phyloP scores from a whole-genome alignment of 1,284 basidiomycete genomes.

The Moniliella sp. region DNA sequence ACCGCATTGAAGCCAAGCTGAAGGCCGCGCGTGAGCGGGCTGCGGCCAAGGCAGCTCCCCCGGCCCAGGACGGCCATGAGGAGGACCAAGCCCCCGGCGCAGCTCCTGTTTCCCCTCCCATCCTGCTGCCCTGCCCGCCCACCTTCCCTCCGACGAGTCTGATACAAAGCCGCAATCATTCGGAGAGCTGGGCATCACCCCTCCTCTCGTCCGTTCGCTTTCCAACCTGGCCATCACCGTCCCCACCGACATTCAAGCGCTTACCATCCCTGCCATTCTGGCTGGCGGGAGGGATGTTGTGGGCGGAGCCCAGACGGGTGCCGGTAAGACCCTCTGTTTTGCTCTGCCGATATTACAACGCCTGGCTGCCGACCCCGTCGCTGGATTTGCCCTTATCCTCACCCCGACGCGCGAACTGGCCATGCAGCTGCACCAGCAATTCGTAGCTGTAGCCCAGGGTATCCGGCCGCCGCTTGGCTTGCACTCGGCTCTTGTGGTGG shows the following conservation, averaged over 20 bases:
- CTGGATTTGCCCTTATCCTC: slow-evolving; percentile 85
- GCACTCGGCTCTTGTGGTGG: slow-evolving; percentile 63
- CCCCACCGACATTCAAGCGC: slow-evolving; percentile 74
- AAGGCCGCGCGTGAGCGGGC: too few relatives aligned
- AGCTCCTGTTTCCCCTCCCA: too few relatives aligned
- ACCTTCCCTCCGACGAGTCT: too few relatives aligned
- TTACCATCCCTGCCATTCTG: slow-evolving; percentile 94
- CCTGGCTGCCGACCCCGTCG: slow-evolving; percentile 78
- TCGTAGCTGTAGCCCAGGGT: slow-evolving; percentile 64
- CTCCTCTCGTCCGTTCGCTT: slow-evolving; percentile 50
- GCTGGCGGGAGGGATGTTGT: slow-evolving; percentile 81
- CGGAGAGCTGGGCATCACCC: slow-evolving; percentile 50
- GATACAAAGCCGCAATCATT: too few relatives aligned
- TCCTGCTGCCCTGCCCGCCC: too few relatives aligned
- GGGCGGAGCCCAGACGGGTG: slow-evolving; percentile 94
- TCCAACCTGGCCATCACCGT: slow-evolving; percentile 58
- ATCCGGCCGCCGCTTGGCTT: slow-evolving; percentile 16
- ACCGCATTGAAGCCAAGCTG: too few relatives aligned
- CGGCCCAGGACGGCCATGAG: too few relatives aligned
- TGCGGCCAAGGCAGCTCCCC: too few relatives aligned
- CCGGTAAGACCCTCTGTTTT: slow-evolving; percentile 90
- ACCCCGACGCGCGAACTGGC: slow-evolving; percentile 78
- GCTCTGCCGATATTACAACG: slow-evolving; percentile 68
- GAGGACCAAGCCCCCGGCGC: too few relatives aligned
- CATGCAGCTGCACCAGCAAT: slow-evolving; percentile 85